Percentiles rank a stretch among this genome's conserved stretches.
These are phyloP conservation scores for Rhytidiadelphus loreus DNA, from an alignment of 225 moss, liverwort and hornwort genomes.

Conservation along the genomic window DNA sequence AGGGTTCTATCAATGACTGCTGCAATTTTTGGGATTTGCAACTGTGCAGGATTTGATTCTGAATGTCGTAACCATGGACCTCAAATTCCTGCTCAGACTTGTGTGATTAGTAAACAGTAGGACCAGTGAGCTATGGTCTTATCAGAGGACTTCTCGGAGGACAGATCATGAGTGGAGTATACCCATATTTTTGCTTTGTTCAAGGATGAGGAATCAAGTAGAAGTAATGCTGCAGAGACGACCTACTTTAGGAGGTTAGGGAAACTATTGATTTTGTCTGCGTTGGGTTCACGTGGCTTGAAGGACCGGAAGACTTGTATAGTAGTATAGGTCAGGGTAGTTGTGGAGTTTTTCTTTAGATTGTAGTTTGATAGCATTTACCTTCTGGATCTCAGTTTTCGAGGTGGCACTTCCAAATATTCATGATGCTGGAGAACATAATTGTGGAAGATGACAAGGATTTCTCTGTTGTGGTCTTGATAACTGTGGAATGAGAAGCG, in stretches of 20 bases:
- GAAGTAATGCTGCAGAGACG: neutral
- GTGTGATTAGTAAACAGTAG: neutral
- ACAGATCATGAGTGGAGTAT: neutral
- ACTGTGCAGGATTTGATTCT: neutral
- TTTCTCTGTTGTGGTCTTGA: neutral
- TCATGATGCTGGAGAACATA: neutral
- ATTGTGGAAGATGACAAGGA: neutral
- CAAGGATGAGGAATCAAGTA: neutral
- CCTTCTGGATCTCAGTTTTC: neutral
- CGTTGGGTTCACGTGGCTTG: neutral
- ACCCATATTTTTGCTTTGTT: neutral
- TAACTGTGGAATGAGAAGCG: neutral
- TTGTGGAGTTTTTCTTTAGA: neutral
- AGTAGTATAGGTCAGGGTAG: neutral
- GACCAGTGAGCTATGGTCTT: neutral
- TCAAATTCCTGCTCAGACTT: neutral
- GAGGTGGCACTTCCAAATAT: neutral
- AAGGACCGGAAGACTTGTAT: neutral
- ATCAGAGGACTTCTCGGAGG: neutral
- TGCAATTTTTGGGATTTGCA: neutral
- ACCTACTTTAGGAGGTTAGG: neutral
- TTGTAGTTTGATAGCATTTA: neutral
- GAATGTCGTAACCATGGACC: neutral
- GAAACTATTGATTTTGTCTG: neutral
- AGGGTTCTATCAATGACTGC: neutral